Base-by-base conservation (phyloP, 73 alveolate species). In the Blepharisma japonicum region DNA sequence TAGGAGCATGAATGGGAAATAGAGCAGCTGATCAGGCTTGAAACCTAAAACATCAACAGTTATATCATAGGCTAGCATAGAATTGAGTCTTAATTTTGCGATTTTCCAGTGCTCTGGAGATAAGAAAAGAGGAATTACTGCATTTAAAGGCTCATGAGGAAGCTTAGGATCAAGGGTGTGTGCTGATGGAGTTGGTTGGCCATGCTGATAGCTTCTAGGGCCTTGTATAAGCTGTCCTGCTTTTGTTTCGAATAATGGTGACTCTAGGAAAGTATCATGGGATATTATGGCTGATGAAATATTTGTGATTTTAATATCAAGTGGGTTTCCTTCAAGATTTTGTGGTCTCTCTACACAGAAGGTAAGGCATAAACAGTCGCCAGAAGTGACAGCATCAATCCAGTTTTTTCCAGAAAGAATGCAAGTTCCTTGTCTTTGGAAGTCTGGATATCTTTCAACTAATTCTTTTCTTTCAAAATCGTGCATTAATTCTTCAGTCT, bases 11-110 rank as follows among this genome's bases (percentile, higher is more conserved):
- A 20, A 61, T 8, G 74, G 74, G 23, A 61, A 61, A 61, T 14
- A n/a, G 5, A 25, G 14, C 18, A 61, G 49, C 46, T 61, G 74
- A 39, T 61, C 74, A 8, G 14, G 49, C 14, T 61, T 61, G 23
- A 25, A 61, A 14, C 74, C 74, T 14, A 61, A 39, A 48, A 61
- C 74, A 48, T 61, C 74, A 14, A 53, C 67, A 53, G 67, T 53
- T 0, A 25, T 61, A 61, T 61, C 47, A 25, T 61, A 61, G 0
- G 47, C 74, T 14, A 61, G 50, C 74, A 61, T 61, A 14, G 14
- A 39, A 25, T 39, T 14, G 39, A 61, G 14, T 25, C 74, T 61
- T 11, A 61, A 25, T 14, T 39, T 61, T 20, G 74, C 38, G 47
- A 61, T 18, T 25, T 61, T 14, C 74, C 74, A 61, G 23, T 61